Evolutionary conservation across 441 rosid species (phyloP).

Genomic region (Croton laevigatus): DNA sequence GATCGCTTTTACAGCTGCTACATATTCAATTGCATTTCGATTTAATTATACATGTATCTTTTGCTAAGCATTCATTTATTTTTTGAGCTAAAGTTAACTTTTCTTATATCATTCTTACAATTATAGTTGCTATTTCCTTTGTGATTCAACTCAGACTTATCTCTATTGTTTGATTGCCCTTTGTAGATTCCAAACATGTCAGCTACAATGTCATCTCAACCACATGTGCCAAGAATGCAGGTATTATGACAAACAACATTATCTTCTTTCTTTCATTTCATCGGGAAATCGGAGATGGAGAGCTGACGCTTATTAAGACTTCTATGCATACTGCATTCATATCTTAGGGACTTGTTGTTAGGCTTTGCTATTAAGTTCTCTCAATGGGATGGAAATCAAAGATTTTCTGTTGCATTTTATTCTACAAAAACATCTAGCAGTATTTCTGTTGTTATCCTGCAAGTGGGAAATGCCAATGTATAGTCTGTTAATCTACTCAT

Average conservation of each 20-base stretch:
- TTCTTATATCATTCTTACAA: conserved; percentile 8
- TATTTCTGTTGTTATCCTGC: background rate
- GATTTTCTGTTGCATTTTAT: no score
- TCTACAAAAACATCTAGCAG: no score
- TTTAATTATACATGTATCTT: background rate
- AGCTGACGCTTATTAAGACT: no score
- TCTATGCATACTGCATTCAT: background rate
- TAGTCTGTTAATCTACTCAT: background rate
- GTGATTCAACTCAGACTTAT: conserved; percentile 17
- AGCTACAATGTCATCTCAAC: conserved; percentile 69
- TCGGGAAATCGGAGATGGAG: background rate
- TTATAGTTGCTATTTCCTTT: background rate
- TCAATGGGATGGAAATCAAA: no score
- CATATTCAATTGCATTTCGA: background rate
- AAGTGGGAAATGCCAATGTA: background rate
- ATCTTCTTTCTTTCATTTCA: conserved; percentile 5
- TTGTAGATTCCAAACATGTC: conserved; percentile 85
- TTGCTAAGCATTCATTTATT: background rate
- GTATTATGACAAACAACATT: conserved; percentile 28
- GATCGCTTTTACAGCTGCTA: background rate
- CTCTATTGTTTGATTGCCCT: conserved; percentile 12
- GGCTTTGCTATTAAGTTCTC: no score
- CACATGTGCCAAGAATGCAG: conserved; percentile 75
- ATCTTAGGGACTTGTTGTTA: no score
- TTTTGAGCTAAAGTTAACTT: background rate